Base-by-base conservation (phyloP, 768 basidiomycete genomes). In the Boletus reticulatus region DNA sequence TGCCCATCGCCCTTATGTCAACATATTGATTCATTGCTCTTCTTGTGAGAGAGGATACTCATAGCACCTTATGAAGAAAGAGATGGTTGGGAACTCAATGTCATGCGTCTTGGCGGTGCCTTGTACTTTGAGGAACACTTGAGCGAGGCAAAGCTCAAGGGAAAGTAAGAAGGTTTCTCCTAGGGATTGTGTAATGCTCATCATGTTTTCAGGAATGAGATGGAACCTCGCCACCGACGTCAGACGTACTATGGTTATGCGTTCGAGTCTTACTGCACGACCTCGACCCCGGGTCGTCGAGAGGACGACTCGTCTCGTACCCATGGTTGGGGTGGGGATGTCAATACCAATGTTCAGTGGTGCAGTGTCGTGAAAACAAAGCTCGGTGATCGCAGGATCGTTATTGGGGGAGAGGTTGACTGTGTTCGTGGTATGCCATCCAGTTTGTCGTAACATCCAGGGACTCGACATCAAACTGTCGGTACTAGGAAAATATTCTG, bases 351-450 rank as follows among this genome's bases (percentile, higher is more conserved):
- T 62, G 80, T 89, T 0, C 92, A 94, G 62, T 94, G 92, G 92
- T 94, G 93, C 64, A 85, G 83, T 57, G 86, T 96, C 49, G 88
- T 93, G 43, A 90, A 91, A 70, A 92, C 91, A 5, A 92, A 89
- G 58, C 79, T 94, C 24, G 89, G 86, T 0, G 78, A 83, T 52
- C 81, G 78, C 27, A 77, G 90, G 41, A 73, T 92, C 48, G 73
- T 96, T 54, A 83, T 94, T 45, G 93, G 93, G 1, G 93, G 94
- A 6, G 93, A 95, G 72, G 93, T 96, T 7, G 93, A 96, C 69
- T 96, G 93, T 65, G 84, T 94, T 20, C 78, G 84, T 69, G 88
- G 92, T 89, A 57, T 55, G 75, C 65, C 52, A 12, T 19, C 20
- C 6, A 16, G 1, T 17, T 39, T 39, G 9, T 4, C 36, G 14